These are phyloP conservation scores for Tremella fuciformis DNA, from an alignment of 768 basidiomycete species.

Conservation along the genomic window DNA sequence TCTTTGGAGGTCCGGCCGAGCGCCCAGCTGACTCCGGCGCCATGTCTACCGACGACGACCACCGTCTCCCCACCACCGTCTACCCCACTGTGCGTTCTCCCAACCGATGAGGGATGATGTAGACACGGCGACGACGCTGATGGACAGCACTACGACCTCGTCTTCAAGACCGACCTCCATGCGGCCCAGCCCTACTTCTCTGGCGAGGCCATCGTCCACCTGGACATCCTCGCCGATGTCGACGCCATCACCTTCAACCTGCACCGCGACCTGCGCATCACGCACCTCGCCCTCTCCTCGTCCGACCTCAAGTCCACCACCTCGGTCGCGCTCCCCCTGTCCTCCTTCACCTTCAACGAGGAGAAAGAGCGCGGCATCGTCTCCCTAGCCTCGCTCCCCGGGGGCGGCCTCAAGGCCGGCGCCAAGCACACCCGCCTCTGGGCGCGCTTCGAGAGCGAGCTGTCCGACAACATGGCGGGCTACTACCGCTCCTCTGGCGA, in stretches of 20 bases:
- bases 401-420: constrained; percentile 58
- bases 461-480: constrained; percentile 73
- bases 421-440: constrained; percentile 60
- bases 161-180: constrained; percentile 64
- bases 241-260: constrained; percentile 65
- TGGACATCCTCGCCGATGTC: constrained; percentile 30
- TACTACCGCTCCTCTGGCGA: constrained; percentile 41
- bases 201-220: constrained; percentile 55
- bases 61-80: constrained; percentile 28
- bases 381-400: constrained; percentile 62
- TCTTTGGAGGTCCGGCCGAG: constrained; percentile 1
- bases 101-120: background rate
- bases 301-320: constrained; percentile 40
- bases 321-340: constrained; percentile 25
- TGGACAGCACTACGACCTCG: constrained; percentile 50
- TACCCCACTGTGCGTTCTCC: constrained; percentile 18
- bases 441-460: constrained; percentile 64
- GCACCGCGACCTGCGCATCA: constrained; percentile 72
- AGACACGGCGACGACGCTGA: background rate
- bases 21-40: background rate
- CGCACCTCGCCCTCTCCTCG: constrained; percentile 50
- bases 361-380: constrained; percentile 66
- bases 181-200: constrained; percentile 62
- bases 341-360: constrained; percentile 59
- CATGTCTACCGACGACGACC: constrained; percentile 9